Conservation (phyloP, 2,329 filamentous ascomycete species). For the Eutypa lata region DNA sequence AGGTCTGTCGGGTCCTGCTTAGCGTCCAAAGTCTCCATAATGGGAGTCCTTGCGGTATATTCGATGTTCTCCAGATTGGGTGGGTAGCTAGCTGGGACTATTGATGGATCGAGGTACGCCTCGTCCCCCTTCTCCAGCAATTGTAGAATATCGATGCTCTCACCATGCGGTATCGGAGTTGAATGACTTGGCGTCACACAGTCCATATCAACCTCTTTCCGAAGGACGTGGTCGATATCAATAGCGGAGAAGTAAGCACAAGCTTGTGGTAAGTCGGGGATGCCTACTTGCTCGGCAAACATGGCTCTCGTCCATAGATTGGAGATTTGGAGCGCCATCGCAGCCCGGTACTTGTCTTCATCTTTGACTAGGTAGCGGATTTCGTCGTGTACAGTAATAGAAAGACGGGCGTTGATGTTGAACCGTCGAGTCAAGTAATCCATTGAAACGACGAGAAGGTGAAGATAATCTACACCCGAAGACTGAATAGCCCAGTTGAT, state of each 20-base stretch:
- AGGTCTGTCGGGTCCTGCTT: slow-evolving; percentile 42
- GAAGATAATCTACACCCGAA: slow-evolving; percentile 93
- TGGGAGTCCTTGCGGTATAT: slow-evolving; percentile 70
- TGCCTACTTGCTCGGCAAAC: slow-evolving; percentile 96
- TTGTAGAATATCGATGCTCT: slow-evolving; percentile 78
- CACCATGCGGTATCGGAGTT: slow-evolving; percentile 74
- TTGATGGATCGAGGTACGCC: slow-evolving; percentile 66
- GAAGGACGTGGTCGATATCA: slow-evolving; percentile 91
- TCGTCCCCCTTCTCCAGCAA: slow-evolving; percentile 69
- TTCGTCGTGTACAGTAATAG: slow-evolving; percentile 96
- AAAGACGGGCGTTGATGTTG: slow-evolving; percentile 78
- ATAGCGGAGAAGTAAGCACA: slow-evolving; percentile 96
- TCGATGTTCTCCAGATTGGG: slow-evolving; percentile 59
- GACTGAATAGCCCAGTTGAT: slow-evolving; percentile 99
- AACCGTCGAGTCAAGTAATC: slow-evolving; percentile 86
- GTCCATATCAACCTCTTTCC: slow-evolving; percentile 98
- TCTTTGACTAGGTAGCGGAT: slow-evolving; percentile 89
- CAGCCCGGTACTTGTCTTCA: slow-evolving; percentile 81
- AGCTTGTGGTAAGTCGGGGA: slow-evolving; percentile 87
- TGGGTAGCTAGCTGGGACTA: slow-evolving; percentile 49
- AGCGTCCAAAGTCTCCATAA: slow-evolving; percentile 71
- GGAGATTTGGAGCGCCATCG: slow-evolving; percentile 88
- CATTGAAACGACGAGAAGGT: slow-evolving; percentile 90
- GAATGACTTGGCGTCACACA: slow-evolving; percentile 88
- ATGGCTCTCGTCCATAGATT: slow-evolving; percentile 97